Evolutionary conservation across 371 early-diverging fungal species (phyloP), one percentile per base, ranked within the genome.

Genomic region (Thermomucor indicae-seudaticae): DNA sequence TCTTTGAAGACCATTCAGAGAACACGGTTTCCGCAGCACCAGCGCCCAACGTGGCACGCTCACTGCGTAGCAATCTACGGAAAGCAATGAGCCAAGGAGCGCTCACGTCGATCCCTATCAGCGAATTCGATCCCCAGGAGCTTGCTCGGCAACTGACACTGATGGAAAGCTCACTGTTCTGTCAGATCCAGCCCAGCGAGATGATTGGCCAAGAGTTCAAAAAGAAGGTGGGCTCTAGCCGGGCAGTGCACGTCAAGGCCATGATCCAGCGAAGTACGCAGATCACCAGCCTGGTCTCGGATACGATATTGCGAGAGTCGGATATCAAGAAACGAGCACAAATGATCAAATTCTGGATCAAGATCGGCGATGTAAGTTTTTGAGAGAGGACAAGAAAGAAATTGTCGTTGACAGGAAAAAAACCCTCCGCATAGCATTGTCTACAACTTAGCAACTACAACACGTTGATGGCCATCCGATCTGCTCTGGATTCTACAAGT

Each of bases 101-200:
- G 2, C 20, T 54, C 1, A 10, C 28, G 3, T 42, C 38, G 17
- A 51, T 88, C 28, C 70, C 71, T 47, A 70, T 91, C 14, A 55
- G 71, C 29, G 89, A 90, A 30, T 57, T 92, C 22, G 88, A 92
- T 51, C 80, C 89, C 1, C 35, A 78, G 12, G 90, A 90, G 62
- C 55, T 90, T 1, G 91, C 92, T 2, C 66, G 91, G 11, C 91
- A 92, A 57, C 54, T 92, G 30, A 89, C 90, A 5, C 31, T 90
- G 0, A 70, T 87, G 67, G 88, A 87, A 41, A 74, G 64, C 42
- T 54, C 53, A 2, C 41, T 77, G 44, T 89, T 83, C 56, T 72
- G 74, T 51, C 67, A 70, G 43, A 81, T 91, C 44, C 58, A 68
- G 45, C 80, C 85, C 6, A 65, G 64, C n/a, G 92, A 91, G 55